These are phyloP conservation scores for Barnettozyma californica DNA, from an alignment of 805 yeast genomes.

Conservation along the genomic window DNA sequence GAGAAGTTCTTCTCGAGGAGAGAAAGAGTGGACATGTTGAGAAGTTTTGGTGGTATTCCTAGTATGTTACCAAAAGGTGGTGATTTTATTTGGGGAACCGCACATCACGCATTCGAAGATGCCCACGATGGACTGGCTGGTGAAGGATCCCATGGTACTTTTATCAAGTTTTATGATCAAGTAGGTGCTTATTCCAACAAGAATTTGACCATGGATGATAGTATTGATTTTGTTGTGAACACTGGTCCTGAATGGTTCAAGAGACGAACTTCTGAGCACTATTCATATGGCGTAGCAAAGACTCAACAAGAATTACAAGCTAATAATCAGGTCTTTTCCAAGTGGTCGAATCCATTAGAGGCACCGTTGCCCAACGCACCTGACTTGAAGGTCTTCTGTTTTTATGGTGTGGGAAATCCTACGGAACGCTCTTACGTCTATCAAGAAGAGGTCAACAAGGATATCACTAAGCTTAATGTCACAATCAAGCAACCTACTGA, in stretches of 20 bases:
- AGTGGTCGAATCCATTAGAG: slow-evolving; percentile 95
- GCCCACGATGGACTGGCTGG: slow-evolving; percentile 1
- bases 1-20: slow-evolving; percentile 89
- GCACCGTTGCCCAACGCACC: slow-evolving; percentile 92
- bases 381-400: slow-evolving; percentile 78
- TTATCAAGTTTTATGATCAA: slow-evolving; percentile 56
- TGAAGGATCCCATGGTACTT: slow-evolving; percentile 54
- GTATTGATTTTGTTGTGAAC: slow-evolving; percentile 59
- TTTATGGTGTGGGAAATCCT: slow-evolving; percentile 95
- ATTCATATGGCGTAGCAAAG: slow-evolving; percentile 72
- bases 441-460: slow-evolving; percentile 57
- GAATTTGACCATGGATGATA: slow-evolving; percentile 61
- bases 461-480: slow-evolving; percentile 50
- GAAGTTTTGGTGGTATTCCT: slow-evolving; percentile 91
- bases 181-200: slow-evolving; percentile 37
- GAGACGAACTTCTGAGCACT: slow-evolving; percentile 59
- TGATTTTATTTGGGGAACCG: slow-evolving; percentile 79
- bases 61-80: slow-evolving; percentile 98
- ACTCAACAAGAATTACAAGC: slow-evolving; percentile 50
- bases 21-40: slow-evolving; percentile 81
- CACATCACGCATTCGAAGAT: slow-evolving; percentile 69
- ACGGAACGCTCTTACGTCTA: slow-evolving; percentile 92
- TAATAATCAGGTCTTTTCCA: slow-evolving; percentile 67
- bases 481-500: slow-evolving; percentile 62
- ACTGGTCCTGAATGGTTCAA: slow-evolving; percentile 75